These are phyloP conservation scores for Trichoderma lentiforme DNA, from an alignment of 2,329 filamentous ascomycete species.

Conservation along the genomic window DNA sequence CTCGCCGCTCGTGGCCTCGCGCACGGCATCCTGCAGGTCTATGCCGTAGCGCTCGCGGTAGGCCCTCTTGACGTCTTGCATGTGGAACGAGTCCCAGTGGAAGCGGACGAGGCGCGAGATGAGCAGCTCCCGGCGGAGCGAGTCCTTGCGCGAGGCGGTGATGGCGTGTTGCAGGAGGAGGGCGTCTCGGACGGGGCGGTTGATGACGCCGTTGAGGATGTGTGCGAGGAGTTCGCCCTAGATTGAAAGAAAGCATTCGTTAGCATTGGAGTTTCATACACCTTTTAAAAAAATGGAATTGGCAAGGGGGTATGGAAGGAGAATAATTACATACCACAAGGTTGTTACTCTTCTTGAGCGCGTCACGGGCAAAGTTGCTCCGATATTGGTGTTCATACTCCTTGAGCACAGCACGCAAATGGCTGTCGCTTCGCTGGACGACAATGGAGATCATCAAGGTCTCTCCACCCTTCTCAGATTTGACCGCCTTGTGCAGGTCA, in stretches of 20 bases:
- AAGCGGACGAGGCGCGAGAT: constrained; percentile 83
- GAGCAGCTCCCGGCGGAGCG: constrained; percentile 76
- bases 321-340: constrained; percentile 68
- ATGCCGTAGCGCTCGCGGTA: constrained; percentile 74
- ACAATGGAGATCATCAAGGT: constrained; percentile 83
- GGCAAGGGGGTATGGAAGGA: neutral
- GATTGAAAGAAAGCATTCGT: neutral
- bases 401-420: constrained; percentile 75
- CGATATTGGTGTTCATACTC: constrained; percentile 71
- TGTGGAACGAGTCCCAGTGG: constrained; percentile 86
- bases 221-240: constrained; percentile 93
- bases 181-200: constrained; percentile 88
- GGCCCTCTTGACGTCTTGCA: constrained; percentile 74
- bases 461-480: constrained; percentile 78
- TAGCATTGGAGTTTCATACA: constrained; percentile 51
- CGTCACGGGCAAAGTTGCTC: constrained; percentile 82
- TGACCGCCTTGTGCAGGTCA: constrained; percentile 64
- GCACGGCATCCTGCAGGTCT: constrained; percentile 73
- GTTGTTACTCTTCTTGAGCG: constrained; percentile 84
- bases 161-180: constrained; percentile 89
- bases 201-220: constrained; percentile 94
- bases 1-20: constrained; percentile 71
- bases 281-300: constrained; percentile 33
- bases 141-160: constrained; percentile 66
- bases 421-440: constrained; percentile 72